These are phyloP conservation scores for Acanthamoeba healyi DNA, from an alignment of 208 protist genomes.

Conservation along the genomic window DNA sequence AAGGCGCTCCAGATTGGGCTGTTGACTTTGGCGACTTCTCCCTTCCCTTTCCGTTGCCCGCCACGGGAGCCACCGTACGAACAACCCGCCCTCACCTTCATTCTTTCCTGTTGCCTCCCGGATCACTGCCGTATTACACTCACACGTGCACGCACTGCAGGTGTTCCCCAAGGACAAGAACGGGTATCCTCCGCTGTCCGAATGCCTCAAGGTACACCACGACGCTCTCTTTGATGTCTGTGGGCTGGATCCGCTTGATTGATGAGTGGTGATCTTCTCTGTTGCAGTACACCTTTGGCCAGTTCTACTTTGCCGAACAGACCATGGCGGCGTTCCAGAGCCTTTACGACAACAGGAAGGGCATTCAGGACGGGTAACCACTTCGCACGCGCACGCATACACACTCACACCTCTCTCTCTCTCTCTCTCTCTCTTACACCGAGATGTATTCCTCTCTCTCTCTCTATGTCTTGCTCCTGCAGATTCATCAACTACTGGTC, in stretches of 20 bases:
- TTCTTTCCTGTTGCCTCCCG: background rate
- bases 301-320: conserved; percentile 50
- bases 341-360: conserved; percentile 41
- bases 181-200: conserved; percentile 33
- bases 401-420: background rate
- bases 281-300: conserved; percentile 8
- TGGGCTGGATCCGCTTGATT: background rate
- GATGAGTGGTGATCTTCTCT: background rate
- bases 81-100: background rate
- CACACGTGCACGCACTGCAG: background rate
- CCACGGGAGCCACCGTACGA: background rate
- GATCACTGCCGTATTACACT: background rate
- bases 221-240: background rate
- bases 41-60: conserved; percentile 13
- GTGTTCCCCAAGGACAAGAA: conserved; percentile 39
- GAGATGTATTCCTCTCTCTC: background rate
- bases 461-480: background rate
- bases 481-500: conserved; percentile 76
- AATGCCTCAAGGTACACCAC: conserved; percentile 2
- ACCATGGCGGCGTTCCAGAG: conserved; percentile 47
- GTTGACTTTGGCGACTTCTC: conserved; percentile 22
- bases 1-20: conserved; percentile 84
- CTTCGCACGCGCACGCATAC: background rate
- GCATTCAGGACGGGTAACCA: conserved; percentile 64
- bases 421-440: background rate